A percentile compares a stretch with the other conserved stretches of the same genome.
Conservation (phyloP, 345 rosid species). For the Salix dunnii region DNA sequence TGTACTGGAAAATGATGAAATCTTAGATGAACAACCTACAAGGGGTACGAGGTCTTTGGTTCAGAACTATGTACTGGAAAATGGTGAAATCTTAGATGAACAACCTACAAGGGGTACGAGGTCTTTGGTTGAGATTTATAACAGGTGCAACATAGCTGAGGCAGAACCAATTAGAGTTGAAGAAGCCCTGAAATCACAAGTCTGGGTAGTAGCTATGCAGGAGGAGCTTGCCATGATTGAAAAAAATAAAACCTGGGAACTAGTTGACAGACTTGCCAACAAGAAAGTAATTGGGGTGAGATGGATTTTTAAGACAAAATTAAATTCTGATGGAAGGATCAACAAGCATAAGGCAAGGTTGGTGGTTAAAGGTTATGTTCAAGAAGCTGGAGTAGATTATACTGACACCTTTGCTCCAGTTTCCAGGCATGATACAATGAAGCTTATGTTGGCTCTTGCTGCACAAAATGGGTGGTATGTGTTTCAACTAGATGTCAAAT, state of each 20-base stretch:
- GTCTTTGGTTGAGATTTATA: not conserved
- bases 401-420: too few species aligned
- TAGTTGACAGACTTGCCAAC: not conserved
- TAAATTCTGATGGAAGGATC: too few species aligned
- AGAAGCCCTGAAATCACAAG: not conserved
- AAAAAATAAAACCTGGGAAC: not conserved
- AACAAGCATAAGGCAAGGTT: too few species aligned
- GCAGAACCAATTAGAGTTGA: not conserved
- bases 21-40: rapidly evolving
- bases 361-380: too few species aligned
- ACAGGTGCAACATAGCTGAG: not conserved
- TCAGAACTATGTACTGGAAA: rapidly evolving
- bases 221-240: not conserved
- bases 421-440: too few species aligned
- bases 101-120: not conserved
- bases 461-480: too few species aligned
- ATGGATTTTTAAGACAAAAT: too few species aligned
- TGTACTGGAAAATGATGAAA: rapidly evolving
- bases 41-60: too few species aligned
- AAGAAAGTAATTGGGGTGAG: too few species aligned
- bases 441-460: too few species aligned
- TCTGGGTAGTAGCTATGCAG: rapidly evolving
- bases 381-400: too few species aligned
- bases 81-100: rapidly evolving
- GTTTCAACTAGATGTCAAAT: too few species aligned